Evolutionary conservation across 371 early-diverging fungal species (phyloP), one percentile per base, ranked within the genome.

Genomic region (Mortierella sp.): DNA sequence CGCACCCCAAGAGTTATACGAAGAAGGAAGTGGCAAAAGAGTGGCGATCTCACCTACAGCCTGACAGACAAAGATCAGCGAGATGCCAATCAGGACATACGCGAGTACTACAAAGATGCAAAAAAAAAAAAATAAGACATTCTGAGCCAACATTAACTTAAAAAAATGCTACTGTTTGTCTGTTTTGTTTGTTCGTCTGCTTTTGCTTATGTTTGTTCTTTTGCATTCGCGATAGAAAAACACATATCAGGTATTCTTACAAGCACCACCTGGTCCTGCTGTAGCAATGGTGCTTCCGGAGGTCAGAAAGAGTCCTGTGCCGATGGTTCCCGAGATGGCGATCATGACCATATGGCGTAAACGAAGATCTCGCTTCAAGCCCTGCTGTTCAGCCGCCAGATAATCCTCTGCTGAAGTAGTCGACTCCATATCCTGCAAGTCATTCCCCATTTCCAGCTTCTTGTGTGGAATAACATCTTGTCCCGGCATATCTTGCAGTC

Each of bases 31-130:
- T 12, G 96, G 96, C 41, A 94, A 84, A 51, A 85, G 84, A 3
- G 95, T 90, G 11, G 92, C 86, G 89, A 95, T 91, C 70, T 94
- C 95, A 66, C 93, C 95, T 52, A 95, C 83, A 55, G 91, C 88
- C 78, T 91, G 89, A 81, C 91, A 87, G 24, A 93, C 89, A 56
- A 88, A 91, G 52, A 86, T 93, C 9, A 95, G 91, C 81, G 92
- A 83, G 24, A 88, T 54, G 55, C 93, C 93, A 9, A 91, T 87
- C n/a, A 88, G 50, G 6, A 67, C 64, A 51, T 90, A 95, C 19
- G 89, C 91, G 2, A 92, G 71, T 59, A 93, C 81, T 17, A 87
- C 21, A n/a, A n/a, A 11, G 3, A 28, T 23, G 27, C n/a, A n/a
- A 3, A 47, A 7, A 37, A 3, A 21, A 21, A 19, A n/a, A 15